Percentiles rank a stretch among this genome's conserved stretches.
phyloP scores from a whole-genome alignment of 805 yeast species.

The Ogataea ganodermae region DNA sequence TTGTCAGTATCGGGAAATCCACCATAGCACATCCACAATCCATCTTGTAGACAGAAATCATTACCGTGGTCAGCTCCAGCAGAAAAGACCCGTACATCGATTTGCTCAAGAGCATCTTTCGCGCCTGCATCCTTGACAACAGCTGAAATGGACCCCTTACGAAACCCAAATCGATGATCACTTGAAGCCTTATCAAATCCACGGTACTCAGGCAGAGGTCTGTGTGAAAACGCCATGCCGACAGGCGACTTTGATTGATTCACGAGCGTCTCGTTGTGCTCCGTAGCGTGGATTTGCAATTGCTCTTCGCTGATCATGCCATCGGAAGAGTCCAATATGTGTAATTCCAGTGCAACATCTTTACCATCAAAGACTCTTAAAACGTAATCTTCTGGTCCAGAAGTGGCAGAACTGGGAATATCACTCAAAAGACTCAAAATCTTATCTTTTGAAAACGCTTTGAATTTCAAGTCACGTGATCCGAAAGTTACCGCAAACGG shows the following conservation, averaged over 20 bases:
- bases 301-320: no score
- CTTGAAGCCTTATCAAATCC: slow-evolving; percentile 33
- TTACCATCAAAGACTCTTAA: no score
- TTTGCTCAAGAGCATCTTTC: slow-evolving; percentile 51
- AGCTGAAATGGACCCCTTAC: slow-evolving; percentile 76
- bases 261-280: neutral
- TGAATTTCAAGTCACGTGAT: neutral
- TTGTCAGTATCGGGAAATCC: slow-evolving; percentile 96
- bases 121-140: slow-evolving; percentile 72
- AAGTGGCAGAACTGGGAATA: no score
- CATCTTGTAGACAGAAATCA: slow-evolving; percentile 77
- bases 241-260: slow-evolving; percentile 24
- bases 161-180: slow-evolving; percentile 56
- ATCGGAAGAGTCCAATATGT: no score
- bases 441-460: neutral
- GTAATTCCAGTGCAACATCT: no score
- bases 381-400: slow-evolving; percentile 26
- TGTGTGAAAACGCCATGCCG: no score
- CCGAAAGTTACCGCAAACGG: no score
- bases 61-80: slow-evolving; percentile 97
- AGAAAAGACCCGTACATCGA: slow-evolving; percentile 72
- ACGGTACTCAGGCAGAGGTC: slow-evolving; percentile 39
- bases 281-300: no score
- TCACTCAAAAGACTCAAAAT: no score
- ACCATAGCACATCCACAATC: slow-evolving; percentile 85